A percentile compares a stretch with the other conserved stretches of the same genome.
Conservation (phyloP, 495 filamentous ascomycete genomes). For the Aspergillus leporis region DNA sequence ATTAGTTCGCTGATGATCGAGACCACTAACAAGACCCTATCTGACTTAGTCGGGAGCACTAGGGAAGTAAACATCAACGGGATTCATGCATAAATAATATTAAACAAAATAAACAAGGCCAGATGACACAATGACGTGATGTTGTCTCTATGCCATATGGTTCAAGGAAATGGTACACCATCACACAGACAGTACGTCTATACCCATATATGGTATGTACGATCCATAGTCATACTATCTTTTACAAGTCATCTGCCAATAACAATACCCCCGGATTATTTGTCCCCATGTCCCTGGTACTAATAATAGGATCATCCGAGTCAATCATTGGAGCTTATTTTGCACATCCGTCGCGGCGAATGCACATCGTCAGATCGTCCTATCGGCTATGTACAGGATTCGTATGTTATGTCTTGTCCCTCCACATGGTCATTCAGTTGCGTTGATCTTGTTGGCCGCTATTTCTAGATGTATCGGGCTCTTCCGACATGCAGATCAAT, state of each 20-base stretch:
- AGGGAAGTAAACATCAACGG: too few relatives aligned
- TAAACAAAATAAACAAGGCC: too few relatives aligned
- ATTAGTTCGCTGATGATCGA: not conserved
- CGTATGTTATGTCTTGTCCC: not conserved
- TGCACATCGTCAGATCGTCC: not conserved
- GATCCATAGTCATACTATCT: too few relatives aligned
- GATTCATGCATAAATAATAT: too few relatives aligned
- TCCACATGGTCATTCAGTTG: not conserved
- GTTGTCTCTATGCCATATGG: too few relatives aligned
- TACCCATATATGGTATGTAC: too few relatives aligned
- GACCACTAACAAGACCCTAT: not conserved
- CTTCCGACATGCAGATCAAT: not conserved
- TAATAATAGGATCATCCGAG: not conserved
- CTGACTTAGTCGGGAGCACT: too few relatives aligned
- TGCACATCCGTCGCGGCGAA: not conserved
- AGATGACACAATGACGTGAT: too few relatives aligned
- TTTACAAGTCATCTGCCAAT: not conserved
- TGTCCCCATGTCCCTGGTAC: not conserved
- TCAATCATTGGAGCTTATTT: not conserved
- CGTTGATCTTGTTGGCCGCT: not conserved
- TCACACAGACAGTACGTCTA: too few relatives aligned
- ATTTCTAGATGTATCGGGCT: not conserved
- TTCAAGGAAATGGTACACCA: too few relatives aligned
- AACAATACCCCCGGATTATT: not conserved
- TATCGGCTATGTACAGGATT: not conserved